Evolutionary conservation across 805 yeast species (phyloP), one percentile per base, ranked within the genome.

Genomic region (Teunomyces cretensis): DNA sequence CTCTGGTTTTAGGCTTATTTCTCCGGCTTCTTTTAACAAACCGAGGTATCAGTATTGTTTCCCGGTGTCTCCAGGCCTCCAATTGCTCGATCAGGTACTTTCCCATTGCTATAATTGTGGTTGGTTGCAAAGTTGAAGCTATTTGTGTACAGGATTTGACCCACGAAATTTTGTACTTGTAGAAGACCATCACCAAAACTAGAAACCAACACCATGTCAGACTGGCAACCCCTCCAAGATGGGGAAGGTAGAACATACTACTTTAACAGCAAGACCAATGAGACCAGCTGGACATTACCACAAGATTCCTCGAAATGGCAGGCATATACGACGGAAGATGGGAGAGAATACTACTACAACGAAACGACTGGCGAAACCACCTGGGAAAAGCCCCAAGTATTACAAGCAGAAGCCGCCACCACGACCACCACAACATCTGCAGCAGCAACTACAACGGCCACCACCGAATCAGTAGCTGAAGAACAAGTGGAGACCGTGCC

Each of bases 261-360:
- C 64, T 88, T 81, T 61, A 81, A 90, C 51, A 43, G 77, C 0
- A 73, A 60, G 22, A 84, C 92, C 0, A 77, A 80, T 40, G 80
- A 81, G 51, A 81, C 96, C 0, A 80, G 83, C 41, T 89, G 97
- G 96, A 88, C 86, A 19, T 80, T 81, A 51, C 97, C 97, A 0
- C 79, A 74, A 45, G 49, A 48, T 2, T 8, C 39, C 1, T 44
- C 47, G 2, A 38, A 12, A 9, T 72, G 74, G 65, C 75, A 79
- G 19, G 70, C 82, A 13, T 70, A 67, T 31, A 66, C 68, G 15
- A 74, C 83, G 1, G 79, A 78, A 13, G 90, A 72, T 9, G 78
- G 91, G 2, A 68, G 67, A 42, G 68, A 72, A 14, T 89, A 89
- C 62, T 90, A 86, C 69, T 84, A 83, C 63, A 86, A 86, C 57